phyloP scores from a whole-genome alignment of 1,284 basidiomycete genomes.

The Rhizoctonia solani region DNA sequence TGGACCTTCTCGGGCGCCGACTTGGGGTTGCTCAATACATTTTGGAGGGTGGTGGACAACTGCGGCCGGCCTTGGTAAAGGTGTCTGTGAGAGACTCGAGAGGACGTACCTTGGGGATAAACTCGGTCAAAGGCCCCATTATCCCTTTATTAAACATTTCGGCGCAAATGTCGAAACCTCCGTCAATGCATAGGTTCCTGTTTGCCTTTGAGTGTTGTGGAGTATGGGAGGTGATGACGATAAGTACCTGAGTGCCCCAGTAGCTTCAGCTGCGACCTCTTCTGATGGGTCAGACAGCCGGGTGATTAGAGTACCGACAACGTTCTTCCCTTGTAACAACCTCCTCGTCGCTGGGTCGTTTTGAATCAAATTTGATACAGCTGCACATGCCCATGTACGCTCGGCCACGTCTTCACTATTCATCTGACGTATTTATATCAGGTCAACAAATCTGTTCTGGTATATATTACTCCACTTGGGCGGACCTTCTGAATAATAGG shows the following conservation, averaged over 20 bases:
- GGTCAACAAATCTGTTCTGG: neutral
- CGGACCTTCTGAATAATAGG: slow-evolving; percentile 85
- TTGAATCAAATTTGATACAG: slow-evolving; percentile 87
- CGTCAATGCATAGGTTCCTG: slow-evolving; percentile 92
- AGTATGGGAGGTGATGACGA: slow-evolving; percentile 28
- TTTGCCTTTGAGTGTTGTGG: neutral
- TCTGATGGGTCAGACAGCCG: slow-evolving; percentile 82
- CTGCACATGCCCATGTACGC: slow-evolving; percentile 90
- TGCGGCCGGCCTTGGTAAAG: slow-evolving; percentile 46
- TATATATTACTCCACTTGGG: neutral
- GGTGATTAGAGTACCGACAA: slow-evolving; percentile 83
- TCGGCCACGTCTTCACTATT: slow-evolving; percentile 74
- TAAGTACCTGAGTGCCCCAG: slow-evolving; percentile 76
- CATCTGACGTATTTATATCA: slow-evolving; percentile 57
- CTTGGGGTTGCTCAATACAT: slow-evolving; percentile 63
- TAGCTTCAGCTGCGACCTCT: slow-evolving; percentile 84
- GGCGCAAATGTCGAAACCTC: slow-evolving; percentile 88
- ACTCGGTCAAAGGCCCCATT: slow-evolving; percentile 70
- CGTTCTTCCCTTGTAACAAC: slow-evolving; percentile 86
- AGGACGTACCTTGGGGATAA: slow-evolving; percentile 68
- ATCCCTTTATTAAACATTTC: slow-evolving; percentile 98
- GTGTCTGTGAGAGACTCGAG: neutral
- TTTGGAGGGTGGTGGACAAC: slow-evolving; percentile 75
- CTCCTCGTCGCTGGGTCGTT: slow-evolving; percentile 85
- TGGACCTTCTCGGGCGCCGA: slow-evolving; percentile 66